Base-by-base conservation (phyloP, 768 basidiomycete genomes). In the Suillus brevipes region DNA sequence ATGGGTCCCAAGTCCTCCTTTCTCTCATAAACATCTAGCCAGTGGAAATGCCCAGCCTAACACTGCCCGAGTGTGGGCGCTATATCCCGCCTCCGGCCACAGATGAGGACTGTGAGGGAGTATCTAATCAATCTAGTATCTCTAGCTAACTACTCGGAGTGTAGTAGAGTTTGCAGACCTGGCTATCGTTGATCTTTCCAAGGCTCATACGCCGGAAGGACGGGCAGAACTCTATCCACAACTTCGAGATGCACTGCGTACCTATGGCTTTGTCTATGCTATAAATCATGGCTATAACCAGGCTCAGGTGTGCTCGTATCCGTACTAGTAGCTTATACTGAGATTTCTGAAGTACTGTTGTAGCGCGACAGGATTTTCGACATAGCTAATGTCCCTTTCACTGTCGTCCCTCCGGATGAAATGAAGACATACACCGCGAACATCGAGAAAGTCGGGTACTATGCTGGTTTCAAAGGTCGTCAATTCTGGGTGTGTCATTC, bases 401-500 rank as follows among this genome's bases (percentile, higher is more conserved):
- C 77, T 6, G 72, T 73, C 37, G 81, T 83, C 8, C 64, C 66
- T 1, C 72, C 74, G 0, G 81, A 81, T 36, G 83, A 85, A 72
- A 84, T 83, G 69, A 66, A 77, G 60, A 64, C 65, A 25, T 81
- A 82, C 64, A 71, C 70, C 2, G 80, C 76, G 0, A 75, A 72
- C 40, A 78, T 78, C 57, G 80, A 79, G 62, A 74, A 79, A n/a
- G 76, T 73, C 3, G 80, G 80, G 1, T 77, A 80, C 3, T 84
- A 83, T 65, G 78, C 80, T 64, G 83, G 83, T 1, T 85, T 84
- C 65, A 85, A 85, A 66, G 74, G 74, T 3, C 76, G 81, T 10
- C 76, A 82, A 66, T 82, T 81, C 66, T 84, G 82, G 83, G 82
- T 84, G 45, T 6, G 74, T 63, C 34, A 37, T 37, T 57, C 36